A percentile compares a stretch with the other conserved stretches of the same genome.
phyloP scores from a whole-genome alignment of 148 eudicot species.

The Arbutus unedo region DNA sequence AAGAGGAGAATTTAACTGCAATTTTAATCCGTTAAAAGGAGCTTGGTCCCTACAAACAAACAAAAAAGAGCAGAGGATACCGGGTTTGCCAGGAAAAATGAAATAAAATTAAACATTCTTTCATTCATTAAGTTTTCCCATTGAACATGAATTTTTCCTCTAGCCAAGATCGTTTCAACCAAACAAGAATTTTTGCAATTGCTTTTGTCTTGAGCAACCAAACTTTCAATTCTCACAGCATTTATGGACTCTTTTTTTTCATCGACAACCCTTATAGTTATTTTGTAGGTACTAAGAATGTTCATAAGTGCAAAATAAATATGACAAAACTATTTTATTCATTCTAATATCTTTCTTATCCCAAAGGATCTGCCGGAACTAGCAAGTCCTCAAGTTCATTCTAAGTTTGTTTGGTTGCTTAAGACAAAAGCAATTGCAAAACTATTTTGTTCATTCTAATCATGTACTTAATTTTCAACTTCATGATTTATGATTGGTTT shows the following conservation, averaged over 20 bases:
- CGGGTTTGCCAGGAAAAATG: too few species aligned
- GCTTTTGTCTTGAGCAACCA: slow-evolving; percentile 60
- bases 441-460: too few species aligned
- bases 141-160: slow-evolving; percentile 38
- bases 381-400: slow-evolving; percentile 27
- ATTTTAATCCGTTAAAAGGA: too few species aligned
- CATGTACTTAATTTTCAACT: too few species aligned
- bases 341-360: not conserved
- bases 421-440: too few species aligned
- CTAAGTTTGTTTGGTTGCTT: too few species aligned
- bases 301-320: not conserved
- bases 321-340: not conserved
- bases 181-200: slow-evolving; percentile 46
- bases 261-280: slow-evolving; percentile 30
- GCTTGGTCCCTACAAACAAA: too few species aligned
- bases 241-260: slow-evolving; percentile 65
- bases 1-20: too few species aligned
- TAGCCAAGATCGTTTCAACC: slow-evolving; percentile 47
- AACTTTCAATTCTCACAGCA: slow-evolving; percentile 45
- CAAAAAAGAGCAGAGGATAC: too few species aligned
- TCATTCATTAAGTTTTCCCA: too few species aligned
- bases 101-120: too few species aligned
- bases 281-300: slow-evolving; percentile 35
- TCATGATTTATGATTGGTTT: too few species aligned
- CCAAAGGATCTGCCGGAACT: slow-evolving; percentile 20